Base-by-base conservation (phyloP, 768 basidiomycete species). In the Hemileccinum rubropunctum region DNA sequence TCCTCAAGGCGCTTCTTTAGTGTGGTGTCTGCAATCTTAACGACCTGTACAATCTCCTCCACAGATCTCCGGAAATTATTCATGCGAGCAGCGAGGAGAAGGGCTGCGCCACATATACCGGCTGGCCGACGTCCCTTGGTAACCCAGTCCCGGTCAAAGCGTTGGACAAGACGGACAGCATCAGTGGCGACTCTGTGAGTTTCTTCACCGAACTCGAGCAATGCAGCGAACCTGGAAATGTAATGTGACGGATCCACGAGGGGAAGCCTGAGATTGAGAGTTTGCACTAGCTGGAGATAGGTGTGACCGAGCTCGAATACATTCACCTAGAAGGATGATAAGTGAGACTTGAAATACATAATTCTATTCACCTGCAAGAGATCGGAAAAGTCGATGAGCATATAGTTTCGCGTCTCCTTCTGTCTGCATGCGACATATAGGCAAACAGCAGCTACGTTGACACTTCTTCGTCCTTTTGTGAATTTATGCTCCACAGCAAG, bases 381-480 rank as follows among this genome's bases (percentile, higher is more conserved):
- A 64, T 98, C 95, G n/a, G 92, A 92, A 61, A 99, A 98, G 71
- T 99, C 97, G 54, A 99, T 98, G 21, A 99, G 82, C 97, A 98
- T 98, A 67, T 95, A 91, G 49, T 86, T 91, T 45, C 87, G 73
- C 0, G 91, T 92, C 69, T 95, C 91, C 60, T 88, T 89, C 69
- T 94, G 86, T 52, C 95, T 71, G 64, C 94, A 95, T 3, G 94
- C 91, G 37, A 95, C 83, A 64, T 99, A 98, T 40, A 98, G 78
- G 65, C 97, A 99, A 36, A 95, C 90, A 3, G 95, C 97, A 32
- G 95, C 89, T 54, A 99, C 92, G 59, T 97, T 93, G 63, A 91
- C 75, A 59, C 91, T 91, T 61, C 88, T 86, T 23, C 97, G 80
- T 9, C 97, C 97, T 67, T 95, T 92, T 4, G 83, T 95, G 66